phyloP scores from a whole-genome alignment of 2,329 filamentous ascomycete species.

The Sarocladiaceae sp. region DNA sequence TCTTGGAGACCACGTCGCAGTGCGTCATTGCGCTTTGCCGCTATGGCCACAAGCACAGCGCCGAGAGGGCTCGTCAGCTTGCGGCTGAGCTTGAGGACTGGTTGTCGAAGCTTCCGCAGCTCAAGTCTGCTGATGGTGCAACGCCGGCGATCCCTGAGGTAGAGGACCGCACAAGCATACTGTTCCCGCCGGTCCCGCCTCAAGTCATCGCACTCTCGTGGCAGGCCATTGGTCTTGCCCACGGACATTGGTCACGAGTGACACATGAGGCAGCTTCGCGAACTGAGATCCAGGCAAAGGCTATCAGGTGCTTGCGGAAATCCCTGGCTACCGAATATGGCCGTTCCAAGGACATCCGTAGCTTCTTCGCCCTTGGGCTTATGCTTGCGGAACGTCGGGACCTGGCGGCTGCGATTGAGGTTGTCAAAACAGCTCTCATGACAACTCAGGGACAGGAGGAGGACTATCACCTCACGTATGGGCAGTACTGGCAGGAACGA shows the following conservation, averaged over 20 bases:
- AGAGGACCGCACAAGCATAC: conserved; percentile 17
- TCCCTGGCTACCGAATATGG: conserved; percentile 65
- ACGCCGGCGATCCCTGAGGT: conserved; percentile 25
- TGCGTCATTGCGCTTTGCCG: conserved; percentile 78
- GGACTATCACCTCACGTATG: conserved; percentile 39
- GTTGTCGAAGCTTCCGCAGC: conserved; percentile 56
- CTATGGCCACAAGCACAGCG: conserved; percentile 70
- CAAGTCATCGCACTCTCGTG: conserved; percentile 66
- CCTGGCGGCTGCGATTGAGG: conserved; percentile 73
- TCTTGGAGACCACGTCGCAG: conserved; percentile 74
- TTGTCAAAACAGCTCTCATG: conserved; percentile 72
- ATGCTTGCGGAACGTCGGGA: conserved; percentile 86
- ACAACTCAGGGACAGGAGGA: conserved; percentile 45
- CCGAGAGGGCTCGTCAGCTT: conserved; percentile 73
- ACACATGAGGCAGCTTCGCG: conserved; percentile 73
- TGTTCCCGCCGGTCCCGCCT: conserved; percentile 47
- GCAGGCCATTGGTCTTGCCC: conserved; percentile 79
- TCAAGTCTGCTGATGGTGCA: conserved; percentile 20
- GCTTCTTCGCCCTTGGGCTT: conserved; percentile 76
- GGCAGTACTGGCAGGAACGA: conserved; percentile 58
- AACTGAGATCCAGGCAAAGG: conserved; percentile 70
- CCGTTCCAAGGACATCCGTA: conserved; percentile 65
- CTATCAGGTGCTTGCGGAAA: conserved; percentile 70
- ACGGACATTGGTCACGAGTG: conserved; percentile 81
- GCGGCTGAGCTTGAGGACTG: conserved; percentile 69